phyloP scores from a whole-genome alignment of 768 basidiomycete species.

The Termitomyces sp. region DNA sequence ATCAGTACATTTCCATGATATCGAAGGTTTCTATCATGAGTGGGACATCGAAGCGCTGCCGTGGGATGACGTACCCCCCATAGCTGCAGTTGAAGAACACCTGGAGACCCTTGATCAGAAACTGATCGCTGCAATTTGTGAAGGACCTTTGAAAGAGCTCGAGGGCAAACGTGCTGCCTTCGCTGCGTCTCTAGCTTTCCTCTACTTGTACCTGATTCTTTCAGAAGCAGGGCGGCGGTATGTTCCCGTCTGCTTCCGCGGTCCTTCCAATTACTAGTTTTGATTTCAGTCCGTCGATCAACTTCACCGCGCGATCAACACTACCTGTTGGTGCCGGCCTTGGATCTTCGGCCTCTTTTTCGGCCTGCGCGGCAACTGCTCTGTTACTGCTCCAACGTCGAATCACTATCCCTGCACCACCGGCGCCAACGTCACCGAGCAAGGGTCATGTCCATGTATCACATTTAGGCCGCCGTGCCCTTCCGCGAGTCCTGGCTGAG shows the following conservation, averaged over 20 bases:
- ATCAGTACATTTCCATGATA: slow-evolving; percentile 73
- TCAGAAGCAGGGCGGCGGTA: slow-evolving; percentile 51
- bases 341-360: slow-evolving; percentile 95
- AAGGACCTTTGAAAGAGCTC: slow-evolving; percentile 31
- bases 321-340: slow-evolving; percentile 94
- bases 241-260: slow-evolving; percentile 19
- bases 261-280: slow-evolving; percentile 13
- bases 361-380: slow-evolving; percentile 76
- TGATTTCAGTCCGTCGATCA: slow-evolving; percentile 59
- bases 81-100: slow-evolving; percentile 45
- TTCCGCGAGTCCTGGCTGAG: slow-evolving; percentile 61
- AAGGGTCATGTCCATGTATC: slow-evolving; percentile 54
- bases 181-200: slow-evolving; percentile 61
- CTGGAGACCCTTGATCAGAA: slow-evolving; percentile 66
- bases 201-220: slow-evolving; percentile 91
- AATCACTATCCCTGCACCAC: slow-evolving; percentile 51
- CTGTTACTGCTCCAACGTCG: slow-evolving; percentile 72
- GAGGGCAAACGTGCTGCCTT: slow-evolving; percentile 31
- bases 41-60: slow-evolving; percentile 79
- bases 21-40: slow-evolving; percentile 69
- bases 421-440: slow-evolving; percentile 37
- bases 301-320: slow-evolving; percentile 79
- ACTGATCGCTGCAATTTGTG: slow-evolving; percentile 67
- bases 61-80: slow-evolving; percentile 65
- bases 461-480: slow-evolving; percentile 59